Evolutionary conservation across 2,329 filamentous ascomycete species (phyloP), one percentile per base, ranked within the genome.

Genomic region (Colletotrichum agaves): DNA sequence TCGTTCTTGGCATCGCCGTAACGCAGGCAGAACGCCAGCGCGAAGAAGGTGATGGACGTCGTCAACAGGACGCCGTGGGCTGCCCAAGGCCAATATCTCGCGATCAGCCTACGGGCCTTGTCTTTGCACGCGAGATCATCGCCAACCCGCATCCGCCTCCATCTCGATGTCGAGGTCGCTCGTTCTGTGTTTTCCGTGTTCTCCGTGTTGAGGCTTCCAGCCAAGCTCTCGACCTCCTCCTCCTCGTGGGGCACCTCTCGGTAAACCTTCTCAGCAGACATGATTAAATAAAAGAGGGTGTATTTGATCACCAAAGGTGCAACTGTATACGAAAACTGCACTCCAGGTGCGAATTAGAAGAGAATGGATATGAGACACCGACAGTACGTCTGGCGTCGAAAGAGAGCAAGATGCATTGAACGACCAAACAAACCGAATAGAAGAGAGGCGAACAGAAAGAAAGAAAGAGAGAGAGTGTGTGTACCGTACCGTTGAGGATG

Each of bases 1-100:
- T 73, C 39, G 60, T 80, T 74, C n/a, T 50, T 50, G 13, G 73
- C 71, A 69, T 75, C 78, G 5, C 76, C 72, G n/a, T 75, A 75
- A 61, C 76, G 78, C 43, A 76, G 69, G 61, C 79, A 82, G 56
- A 81, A 76, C 2, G 81, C 80, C 5, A 81, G 71, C 4, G 77
- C 76, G 61, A 83, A 82, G 8, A 83, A 72, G 0, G 77, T 77
- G 50, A 80, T 61, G 2, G 81, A 83, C 5, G 75, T 64, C 7
- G 80, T 79, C 37, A 83, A 65, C 19, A 83, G 74, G 10, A 81
- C 55, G 7, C 74, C 77, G 65, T 83, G 81, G 8, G 71, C 76
- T 21, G 82, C 69, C 80, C 80, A 83, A 55, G 73, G 67, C 80
- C 79, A 81, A 69, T 80, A 69, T n/a, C 47, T 52, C 47, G 33